phyloP scores from a whole-genome alignment of 2,329 filamentous ascomycete species.

The Monosporascus sp. region DNA sequence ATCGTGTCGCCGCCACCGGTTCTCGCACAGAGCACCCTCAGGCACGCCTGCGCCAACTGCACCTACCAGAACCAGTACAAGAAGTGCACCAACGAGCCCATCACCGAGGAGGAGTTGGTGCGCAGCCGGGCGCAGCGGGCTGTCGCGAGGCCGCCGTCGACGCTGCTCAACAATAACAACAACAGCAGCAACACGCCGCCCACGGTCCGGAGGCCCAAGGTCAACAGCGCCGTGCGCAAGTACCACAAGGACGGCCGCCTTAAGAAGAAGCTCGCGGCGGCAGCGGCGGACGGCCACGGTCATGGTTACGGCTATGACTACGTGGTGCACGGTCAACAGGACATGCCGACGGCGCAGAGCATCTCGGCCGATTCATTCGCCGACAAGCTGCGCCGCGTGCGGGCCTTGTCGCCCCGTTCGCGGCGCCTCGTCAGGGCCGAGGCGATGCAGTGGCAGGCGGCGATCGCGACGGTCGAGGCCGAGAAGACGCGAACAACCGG shows the following conservation, averaged over 20 bases:
- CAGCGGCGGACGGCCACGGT: too few relatives aligned
- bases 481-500: constrained; percentile 8
- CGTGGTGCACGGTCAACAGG: background rate
- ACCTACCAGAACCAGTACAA: constrained; percentile 25
- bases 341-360: constrained; percentile 3
- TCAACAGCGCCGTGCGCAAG: background rate
- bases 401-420: constrained; percentile 18
- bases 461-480: constrained; percentile 22
- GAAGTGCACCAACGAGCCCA: constrained; percentile 23
- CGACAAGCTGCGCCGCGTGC: constrained; percentile 18
- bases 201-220: constrained; percentile 7
- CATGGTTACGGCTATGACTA: constrained; percentile 1
- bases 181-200: constrained; percentile 4
- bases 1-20: constrained; percentile 20
- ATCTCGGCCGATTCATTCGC: constrained; percentile 14
- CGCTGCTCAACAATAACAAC: background rate
- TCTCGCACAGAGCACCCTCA: constrained; percentile 15
- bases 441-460: constrained; percentile 23
- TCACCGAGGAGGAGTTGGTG: constrained; percentile 15
- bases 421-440: constrained; percentile 21
- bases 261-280: too few relatives aligned
- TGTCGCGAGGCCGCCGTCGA: background rate
- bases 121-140: constrained; percentile 11
- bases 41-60: constrained; percentile 25
- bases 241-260: too few relatives aligned